These are phyloP conservation scores for Aspergillus campestris DNA, from an alignment of 495 filamentous ascomycete species.

Conservation along the genomic window DNA sequence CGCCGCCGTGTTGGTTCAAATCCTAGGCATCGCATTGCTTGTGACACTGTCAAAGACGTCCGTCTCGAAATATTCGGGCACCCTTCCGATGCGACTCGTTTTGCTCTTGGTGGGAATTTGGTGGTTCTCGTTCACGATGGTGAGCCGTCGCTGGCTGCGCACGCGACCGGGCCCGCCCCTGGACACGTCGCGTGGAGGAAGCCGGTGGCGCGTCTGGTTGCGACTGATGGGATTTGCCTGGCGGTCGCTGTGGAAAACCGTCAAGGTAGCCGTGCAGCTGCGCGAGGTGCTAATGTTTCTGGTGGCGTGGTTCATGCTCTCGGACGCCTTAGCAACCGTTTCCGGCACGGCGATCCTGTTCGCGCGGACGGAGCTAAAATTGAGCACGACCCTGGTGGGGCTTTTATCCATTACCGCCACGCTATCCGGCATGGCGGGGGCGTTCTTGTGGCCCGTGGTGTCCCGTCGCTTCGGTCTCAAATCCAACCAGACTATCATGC, in stretches of 20 bases:
- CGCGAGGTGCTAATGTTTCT: slow-evolving; percentile 78
- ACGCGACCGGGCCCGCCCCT: slow-evolving; percentile 77
- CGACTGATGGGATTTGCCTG: slow-evolving; percentile 66
- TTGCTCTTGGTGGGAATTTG: slow-evolving; percentile 76
- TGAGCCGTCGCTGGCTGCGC: slow-evolving; percentile 72
- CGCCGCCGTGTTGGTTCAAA: slow-evolving; percentile 68
- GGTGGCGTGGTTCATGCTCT: slow-evolving; percentile 80
- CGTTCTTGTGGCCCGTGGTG: slow-evolving; percentile 73
- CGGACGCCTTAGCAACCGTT: slow-evolving; percentile 81
- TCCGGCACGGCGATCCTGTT: slow-evolving; percentile 88
- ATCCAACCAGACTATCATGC: slow-evolving; percentile 73
- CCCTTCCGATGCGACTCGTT: slow-evolving; percentile 58
- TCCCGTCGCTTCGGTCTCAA: slow-evolving; percentile 51
- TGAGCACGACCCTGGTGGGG: slow-evolving; percentile 66
- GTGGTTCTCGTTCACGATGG: slow-evolving; percentile 81
- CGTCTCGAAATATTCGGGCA: slow-evolving; percentile 23
- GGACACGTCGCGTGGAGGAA: slow-evolving; percentile 9
- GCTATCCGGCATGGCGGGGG: slow-evolving; percentile 66
- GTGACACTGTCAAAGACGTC: slow-evolving; percentile 57
- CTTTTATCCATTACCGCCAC: slow-evolving; percentile 81
- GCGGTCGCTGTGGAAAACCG: slow-evolving; percentile 67
- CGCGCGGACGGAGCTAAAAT: slow-evolving; percentile 75
- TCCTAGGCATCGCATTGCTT: slow-evolving; percentile 61
- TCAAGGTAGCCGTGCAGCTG: slow-evolving; percentile 64
- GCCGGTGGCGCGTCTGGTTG: slow-evolving; percentile 26